phyloP scores from a whole-genome alignment of 331 rosid genomes.

The Dryas integrifolia region DNA sequence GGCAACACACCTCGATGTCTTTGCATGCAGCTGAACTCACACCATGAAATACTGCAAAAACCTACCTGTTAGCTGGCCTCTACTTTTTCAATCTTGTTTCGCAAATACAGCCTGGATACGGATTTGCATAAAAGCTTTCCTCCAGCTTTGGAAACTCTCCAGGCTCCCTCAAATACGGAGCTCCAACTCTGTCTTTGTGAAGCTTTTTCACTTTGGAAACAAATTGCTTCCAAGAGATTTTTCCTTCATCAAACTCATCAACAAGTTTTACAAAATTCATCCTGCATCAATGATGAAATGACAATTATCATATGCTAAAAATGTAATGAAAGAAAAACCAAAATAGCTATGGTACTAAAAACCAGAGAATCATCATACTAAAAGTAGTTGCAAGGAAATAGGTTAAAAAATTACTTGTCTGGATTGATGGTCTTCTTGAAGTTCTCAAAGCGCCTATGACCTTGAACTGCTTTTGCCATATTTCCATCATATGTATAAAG shows the following conservation, averaged over 20 bases:
- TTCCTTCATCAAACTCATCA: constrained; percentile 78
- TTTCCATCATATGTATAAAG: constrained; percentile 93
- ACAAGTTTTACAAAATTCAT: constrained; percentile 79
- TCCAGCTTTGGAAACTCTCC: constrained; percentile 93
- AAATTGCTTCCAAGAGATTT: constrained; percentile 79
- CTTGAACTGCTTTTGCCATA: constrained; percentile 99
- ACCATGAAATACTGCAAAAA: constrained; percentile 1
- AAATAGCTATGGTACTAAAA: constrained; percentile 9
- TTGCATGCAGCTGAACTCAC: constrained; percentile 23
- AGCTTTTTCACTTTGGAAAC: constrained; percentile 71
- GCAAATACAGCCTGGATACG: constrained; percentile 83
- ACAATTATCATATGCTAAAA: constrained; percentile 14
- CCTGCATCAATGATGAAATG: constrained; percentile 51
- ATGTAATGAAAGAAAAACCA: constrained; percentile 7
- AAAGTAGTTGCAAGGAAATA: constrained; percentile 17
- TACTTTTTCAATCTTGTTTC: constrained; percentile 40
- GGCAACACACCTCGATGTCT: constrained; percentile 16
- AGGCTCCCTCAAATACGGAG: constrained; percentile 64
- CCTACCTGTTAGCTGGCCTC: constrained; percentile 18
- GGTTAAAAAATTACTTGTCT: constrained; percentile 62
- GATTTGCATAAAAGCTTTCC: constrained; percentile 96
- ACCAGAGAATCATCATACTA: constrained; percentile 1
- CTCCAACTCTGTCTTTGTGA: constrained; percentile 66
- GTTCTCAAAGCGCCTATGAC: constrained; percentile 91
- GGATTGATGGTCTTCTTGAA: constrained; percentile 92